Evolutionary conservation across 257 asterid species (phyloP), one percentile per base, ranked within the genome.

Genomic region (Prunella vulgaris): DNA sequence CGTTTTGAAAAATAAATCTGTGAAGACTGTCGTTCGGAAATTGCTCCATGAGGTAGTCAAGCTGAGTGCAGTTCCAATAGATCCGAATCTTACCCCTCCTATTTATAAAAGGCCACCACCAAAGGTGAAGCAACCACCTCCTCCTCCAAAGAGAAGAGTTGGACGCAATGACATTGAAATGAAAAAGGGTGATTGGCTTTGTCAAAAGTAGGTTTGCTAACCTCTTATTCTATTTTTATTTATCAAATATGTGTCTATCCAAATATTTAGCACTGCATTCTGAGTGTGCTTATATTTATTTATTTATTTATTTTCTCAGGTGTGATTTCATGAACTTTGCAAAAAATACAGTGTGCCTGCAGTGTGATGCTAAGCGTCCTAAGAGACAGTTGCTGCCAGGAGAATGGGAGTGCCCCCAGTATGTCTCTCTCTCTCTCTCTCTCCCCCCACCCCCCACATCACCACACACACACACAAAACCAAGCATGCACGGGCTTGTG

Each of bases 361-460:
- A 90, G 61, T 93, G 98, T 81, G 97, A 93, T 81, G 96, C 92
- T 73, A 93, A 93, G 73, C 98, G 97, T 68, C 98, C 98, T 1
- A 90, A 93, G 84, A 81, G 96, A 72, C 89, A 93, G 89, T 78
- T 93, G 84, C 97, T 93, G 87, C 98, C 97, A 49, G 98, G 97
- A 81, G 98, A 93, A 76, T 93, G 98, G 98, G 98, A 90, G 77
- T 93, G 98, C 82, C 95, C 97, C 37, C 85, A 86, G 98, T 90
- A 88, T 62, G 85, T 83, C 54, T 35, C 73, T 14, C 64, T 28
- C 63, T 68, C 79, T 53, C 77, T 54, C 22, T 7, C 33, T 30
- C 72, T 15, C 73, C 0, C 33, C 5, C 1, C 4, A 27, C 9
- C 71, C 2, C 53, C 0, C 66, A 0, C 58, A 1, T 3, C 0